phyloP scores from a whole-genome alignment of 768 basidiomycete genomes.

The Mycena vitilis region DNA sequence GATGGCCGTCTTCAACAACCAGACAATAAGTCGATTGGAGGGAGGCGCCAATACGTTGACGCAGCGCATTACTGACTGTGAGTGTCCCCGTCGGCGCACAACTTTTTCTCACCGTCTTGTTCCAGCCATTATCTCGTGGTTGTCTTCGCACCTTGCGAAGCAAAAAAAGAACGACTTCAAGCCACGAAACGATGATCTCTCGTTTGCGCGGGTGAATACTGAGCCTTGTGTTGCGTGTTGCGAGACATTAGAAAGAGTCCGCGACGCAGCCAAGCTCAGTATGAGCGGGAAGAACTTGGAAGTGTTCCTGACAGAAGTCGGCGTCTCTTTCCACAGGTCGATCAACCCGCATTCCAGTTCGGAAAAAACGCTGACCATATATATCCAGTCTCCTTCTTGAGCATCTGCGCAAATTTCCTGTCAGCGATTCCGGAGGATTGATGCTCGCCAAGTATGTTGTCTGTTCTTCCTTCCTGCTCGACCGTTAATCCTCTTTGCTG shows the following conservation, averaged over 20 bases:
- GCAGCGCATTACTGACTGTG: slow-evolving; percentile 87
- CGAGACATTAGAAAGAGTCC: slow-evolving; percentile 84
- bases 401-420: slow-evolving; percentile 95
- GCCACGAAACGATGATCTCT: slow-evolving; percentile 94
- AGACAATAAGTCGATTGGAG: slow-evolving; percentile 87
- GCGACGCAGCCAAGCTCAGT: slow-evolving; percentile 78
- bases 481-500: slow-evolving; percentile 2
- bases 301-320: slow-evolving; percentile 92
- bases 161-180: slow-evolving; percentile 98
- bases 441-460: slow-evolving; percentile 94
- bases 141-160: slow-evolving; percentile 81
- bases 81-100: slow-evolving; percentile 38
- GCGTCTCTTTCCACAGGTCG: slow-evolving; percentile 92
- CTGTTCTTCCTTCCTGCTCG: background rate
- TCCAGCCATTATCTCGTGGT: slow-evolving; percentile 79
- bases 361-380: slow-evolving; percentile 4
- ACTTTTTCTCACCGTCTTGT: slow-evolving; percentile 1
- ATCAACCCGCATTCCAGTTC: slow-evolving; percentile 20
- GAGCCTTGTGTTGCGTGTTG: slow-evolving; percentile 92
- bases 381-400: slow-evolving; percentile 83
- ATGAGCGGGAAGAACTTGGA: slow-evolving; percentile 95
- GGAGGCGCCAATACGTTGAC: slow-evolving; percentile 82
- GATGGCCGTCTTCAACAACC: slow-evolving; percentile 93
- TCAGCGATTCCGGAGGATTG: slow-evolving; percentile 95
- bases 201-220: slow-evolving; percentile 94